Base-by-base conservation (phyloP, 148 eudicot species). In the Spergularia bocconei region DNA sequence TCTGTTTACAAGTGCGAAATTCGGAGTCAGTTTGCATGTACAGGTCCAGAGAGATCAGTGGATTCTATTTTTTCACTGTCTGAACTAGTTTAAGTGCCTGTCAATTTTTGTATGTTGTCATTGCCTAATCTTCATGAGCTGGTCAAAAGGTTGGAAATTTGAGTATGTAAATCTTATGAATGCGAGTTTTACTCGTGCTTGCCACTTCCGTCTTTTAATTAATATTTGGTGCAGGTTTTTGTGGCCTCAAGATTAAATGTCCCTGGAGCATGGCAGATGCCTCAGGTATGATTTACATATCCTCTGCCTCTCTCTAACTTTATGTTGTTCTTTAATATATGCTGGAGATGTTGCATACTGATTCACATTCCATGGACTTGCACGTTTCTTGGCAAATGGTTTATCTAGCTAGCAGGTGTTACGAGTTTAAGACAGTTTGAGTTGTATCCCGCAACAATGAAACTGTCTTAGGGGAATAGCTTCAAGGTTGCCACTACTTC, bases 211-310 rank as follows among this genome's bases (percentile, higher is more conserved):
- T 44, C 9, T 44, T 44, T 23, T 69, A 23, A 50, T 48, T 25
- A 68, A 48, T 11, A 64, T 56, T 16, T 41, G 38, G 54, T 81
- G 80, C 91, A 91, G 97, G 88, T 91, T 38, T 91, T 94, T 82
- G 97, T 94, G 79, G 98, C 98, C 79, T 94, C 98, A n/a, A 94
- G 93, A 85, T 77, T 94, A 81, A 94, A 94, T 77, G 98, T 91
- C 70, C 98, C 96, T 15, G 98, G 97, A 81, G 98, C 98, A 76
- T 94, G 98, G 98, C 97, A 94, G 79, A 94, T 94, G 98, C 97
- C 97, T 79, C 97, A 90, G 92, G 98, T 93, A 76, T 33, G 53
- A 13, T 20, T 70, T 15, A 25, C 51, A 21, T 12, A 8, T 36
- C n/a, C 11, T 71, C 61, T 15, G 36, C 19, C n/a, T 44, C 47